Conservation (phyloP, 768 basidiomycete genomes). For the Kwoniella newhampshirensis region DNA sequence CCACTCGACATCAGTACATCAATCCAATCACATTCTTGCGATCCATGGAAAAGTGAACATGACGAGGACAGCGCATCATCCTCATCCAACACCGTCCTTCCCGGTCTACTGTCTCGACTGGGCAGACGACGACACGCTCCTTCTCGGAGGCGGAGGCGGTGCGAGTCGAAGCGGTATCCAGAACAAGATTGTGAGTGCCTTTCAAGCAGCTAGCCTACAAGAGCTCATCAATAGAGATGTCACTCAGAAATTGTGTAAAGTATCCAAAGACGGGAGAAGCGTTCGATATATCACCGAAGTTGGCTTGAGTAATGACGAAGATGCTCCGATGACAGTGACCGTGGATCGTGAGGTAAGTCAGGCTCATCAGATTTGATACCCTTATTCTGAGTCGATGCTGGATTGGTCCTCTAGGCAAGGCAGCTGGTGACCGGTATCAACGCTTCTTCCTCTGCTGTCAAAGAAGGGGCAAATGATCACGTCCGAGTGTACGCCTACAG, state of each 20-base stretch:
- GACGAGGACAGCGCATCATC: conserved; percentile 79
- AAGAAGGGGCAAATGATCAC: conserved; percentile 74
- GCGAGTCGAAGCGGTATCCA: conserved; percentile 82
- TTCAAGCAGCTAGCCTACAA: background rate
- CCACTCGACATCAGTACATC: no score
- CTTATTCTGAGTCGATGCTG: background rate
- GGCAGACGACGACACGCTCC: conserved; percentile 66
- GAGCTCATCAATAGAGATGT: background rate
- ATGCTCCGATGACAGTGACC: conserved; percentile 96
- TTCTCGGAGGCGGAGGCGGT: conserved; percentile 85
- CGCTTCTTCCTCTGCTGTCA: conserved; percentile 64
- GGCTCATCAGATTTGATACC: no score
- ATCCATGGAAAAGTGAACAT: conserved; percentile 21
- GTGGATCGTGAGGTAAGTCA: conserved; percentile 62
- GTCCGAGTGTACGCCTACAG: conserved; percentile 64
- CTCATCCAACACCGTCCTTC: conserved; percentile 74
- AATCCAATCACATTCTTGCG: no score
- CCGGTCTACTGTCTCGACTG: conserved; percentile 88
- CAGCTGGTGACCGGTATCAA: conserved; percentile 82
- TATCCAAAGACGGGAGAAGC: conserved; percentile 44
- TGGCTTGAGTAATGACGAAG: conserved; percentile 76
- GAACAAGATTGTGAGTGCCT: conserved; percentile 77
- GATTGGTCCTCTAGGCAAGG: conserved; percentile 43
- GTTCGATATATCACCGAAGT: conserved; percentile 58
- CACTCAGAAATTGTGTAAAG: conserved; percentile 47